phyloP scores from a whole-genome alignment of 179 eudicot species.

The Actinidia chinensis region DNA sequence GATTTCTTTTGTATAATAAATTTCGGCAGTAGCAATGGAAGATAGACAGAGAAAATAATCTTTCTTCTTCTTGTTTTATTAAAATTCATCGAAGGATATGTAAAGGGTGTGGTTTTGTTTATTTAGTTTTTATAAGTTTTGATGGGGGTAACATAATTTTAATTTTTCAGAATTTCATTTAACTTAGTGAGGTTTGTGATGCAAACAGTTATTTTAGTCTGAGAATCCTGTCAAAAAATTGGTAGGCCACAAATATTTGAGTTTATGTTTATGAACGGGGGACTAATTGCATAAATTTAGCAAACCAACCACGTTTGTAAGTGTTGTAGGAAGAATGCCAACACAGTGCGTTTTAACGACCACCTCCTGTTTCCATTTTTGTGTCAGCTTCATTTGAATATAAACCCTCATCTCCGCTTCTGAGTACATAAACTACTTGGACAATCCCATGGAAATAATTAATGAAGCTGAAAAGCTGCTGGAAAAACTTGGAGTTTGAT shows the following conservation, averaged over 20 bases:
- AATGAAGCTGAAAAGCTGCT: slow-evolving; percentile 89
- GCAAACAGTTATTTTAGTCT: background rate
- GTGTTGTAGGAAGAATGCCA: background rate
- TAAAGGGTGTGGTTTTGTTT: background rate
- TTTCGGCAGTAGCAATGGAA: too few species aligned
- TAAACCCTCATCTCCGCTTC: slow-evolving; percentile 92
- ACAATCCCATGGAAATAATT: slow-evolving; percentile 83
- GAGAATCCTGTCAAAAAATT: background rate
- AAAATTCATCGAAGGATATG: background rate
- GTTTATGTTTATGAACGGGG: background rate
- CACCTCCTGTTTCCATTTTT: background rate
- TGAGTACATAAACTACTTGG: slow-evolving; percentile 90
- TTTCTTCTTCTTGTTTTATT: background rate
- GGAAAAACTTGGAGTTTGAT: slow-evolving; percentile 76
- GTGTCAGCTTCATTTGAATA: slow-evolving; percentile 70
- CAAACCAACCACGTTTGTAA: too few species aligned
- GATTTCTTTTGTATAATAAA: too few species aligned
- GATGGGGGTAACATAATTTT: background rate
- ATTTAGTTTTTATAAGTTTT: background rate
- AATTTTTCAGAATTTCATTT: background rate
- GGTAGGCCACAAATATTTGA: background rate
- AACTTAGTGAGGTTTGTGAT: slow-evolving; percentile 6
- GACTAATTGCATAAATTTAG: background rate
- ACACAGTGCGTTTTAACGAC: background rate
- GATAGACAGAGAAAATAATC: too few species aligned